Percentiles rank a stretch among this genome's conserved stretches.
phyloP scores from a whole-genome alignment of 805 yeast genomes.

The Wickerhamiella allomyrinae region DNA sequence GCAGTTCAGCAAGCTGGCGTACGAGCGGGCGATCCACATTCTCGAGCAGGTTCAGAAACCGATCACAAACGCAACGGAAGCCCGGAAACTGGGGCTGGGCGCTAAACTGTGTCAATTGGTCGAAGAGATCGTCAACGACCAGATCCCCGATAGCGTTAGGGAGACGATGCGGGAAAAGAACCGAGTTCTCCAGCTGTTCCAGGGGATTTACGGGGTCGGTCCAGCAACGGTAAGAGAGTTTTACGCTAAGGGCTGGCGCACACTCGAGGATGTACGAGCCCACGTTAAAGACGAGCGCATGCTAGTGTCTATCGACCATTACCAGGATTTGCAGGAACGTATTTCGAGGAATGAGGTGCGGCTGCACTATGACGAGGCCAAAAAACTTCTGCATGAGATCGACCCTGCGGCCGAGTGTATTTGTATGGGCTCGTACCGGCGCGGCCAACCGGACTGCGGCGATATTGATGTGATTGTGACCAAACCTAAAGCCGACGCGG shows the following conservation, averaged over 20 bases:
- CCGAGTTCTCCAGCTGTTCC: constrained; percentile 24
- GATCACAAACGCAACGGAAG: constrained; percentile 28
- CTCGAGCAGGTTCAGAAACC: constrained; percentile 20
- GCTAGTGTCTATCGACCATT: constrained; percentile 32
- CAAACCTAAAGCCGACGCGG: constrained; percentile 20
- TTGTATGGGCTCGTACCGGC: constrained; percentile 39
- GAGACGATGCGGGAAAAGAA: constrained; percentile 17
- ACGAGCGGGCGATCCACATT: constrained; percentile 32
- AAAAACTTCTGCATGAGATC: constrained; percentile 18
- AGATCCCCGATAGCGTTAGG: constrained; percentile 14
- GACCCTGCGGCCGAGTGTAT: constrained; percentile 27
- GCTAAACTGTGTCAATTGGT: constrained; percentile 30
- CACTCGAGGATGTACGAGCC: constrained; percentile 25
- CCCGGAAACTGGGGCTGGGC: constrained; percentile 30
- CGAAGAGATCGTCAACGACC: constrained; percentile 29
- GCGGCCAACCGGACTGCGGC: constrained; percentile 35
- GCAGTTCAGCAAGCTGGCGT: constrained; percentile 29
- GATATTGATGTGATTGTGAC: constrained; percentile 41
- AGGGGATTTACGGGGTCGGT: constrained; percentile 39
- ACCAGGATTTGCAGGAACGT: constrained; percentile 32
- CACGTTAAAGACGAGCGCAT: constrained; percentile 22
- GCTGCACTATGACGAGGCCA: constrained; percentile 28
- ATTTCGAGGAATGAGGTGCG: constrained; percentile 35
- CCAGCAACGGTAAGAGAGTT: constrained; percentile 29
- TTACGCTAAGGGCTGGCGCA: constrained; percentile 27